Conservation (phyloP, 2,329 filamentous ascomycete genomes). For the Penicillium sp. region DNA sequence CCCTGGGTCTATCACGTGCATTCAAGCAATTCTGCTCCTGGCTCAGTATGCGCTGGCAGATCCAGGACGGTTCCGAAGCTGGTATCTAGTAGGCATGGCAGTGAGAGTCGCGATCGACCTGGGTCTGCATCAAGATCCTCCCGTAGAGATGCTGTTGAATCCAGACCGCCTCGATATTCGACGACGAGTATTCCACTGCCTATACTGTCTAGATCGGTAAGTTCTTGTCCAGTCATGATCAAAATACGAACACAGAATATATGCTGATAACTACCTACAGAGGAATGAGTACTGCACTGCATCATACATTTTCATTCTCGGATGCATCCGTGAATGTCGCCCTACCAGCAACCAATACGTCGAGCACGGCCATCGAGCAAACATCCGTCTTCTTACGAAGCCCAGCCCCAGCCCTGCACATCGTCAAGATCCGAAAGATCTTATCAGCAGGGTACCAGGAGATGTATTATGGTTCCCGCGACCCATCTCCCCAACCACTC, state of each 20-base stretch:
- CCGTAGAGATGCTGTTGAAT: constrained; percentile 70
- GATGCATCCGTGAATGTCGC: constrained; percentile 84
- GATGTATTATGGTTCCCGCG: constrained; percentile 78
- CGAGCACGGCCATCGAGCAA: constrained; percentile 52
- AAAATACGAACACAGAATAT: not conserved
- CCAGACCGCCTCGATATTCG: constrained; percentile 76
- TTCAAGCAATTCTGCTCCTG: constrained; percentile 84
- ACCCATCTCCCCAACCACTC: constrained; percentile 70
- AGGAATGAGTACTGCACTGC: constrained; percentile 85
- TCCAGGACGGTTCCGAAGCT: constrained; percentile 88
- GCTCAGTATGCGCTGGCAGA: constrained; percentile 91
- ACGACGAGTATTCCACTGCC: constrained; percentile 85
- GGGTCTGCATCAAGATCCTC: constrained; percentile 90
- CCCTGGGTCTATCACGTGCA: constrained; percentile 82
- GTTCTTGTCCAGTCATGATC: constrained; percentile 30
- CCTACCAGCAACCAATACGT: constrained; percentile 64
- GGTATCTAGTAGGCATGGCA: constrained; percentile 91
- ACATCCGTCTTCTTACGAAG: constrained; percentile 58
- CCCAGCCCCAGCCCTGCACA: constrained; percentile 73
- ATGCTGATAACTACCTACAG: constrained; percentile 51
- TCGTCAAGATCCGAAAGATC: constrained; percentile 82
- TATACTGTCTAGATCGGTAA: constrained; percentile 86
- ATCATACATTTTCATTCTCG: constrained; percentile 88
- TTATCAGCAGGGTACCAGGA: constrained; percentile 91
- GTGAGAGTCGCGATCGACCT: constrained; percentile 86